Evolutionary conservation across 2,329 filamentous ascomycete species (phyloP), one percentile per base, ranked within the genome.

Genomic region (Metarhizium brunneum): DNA sequence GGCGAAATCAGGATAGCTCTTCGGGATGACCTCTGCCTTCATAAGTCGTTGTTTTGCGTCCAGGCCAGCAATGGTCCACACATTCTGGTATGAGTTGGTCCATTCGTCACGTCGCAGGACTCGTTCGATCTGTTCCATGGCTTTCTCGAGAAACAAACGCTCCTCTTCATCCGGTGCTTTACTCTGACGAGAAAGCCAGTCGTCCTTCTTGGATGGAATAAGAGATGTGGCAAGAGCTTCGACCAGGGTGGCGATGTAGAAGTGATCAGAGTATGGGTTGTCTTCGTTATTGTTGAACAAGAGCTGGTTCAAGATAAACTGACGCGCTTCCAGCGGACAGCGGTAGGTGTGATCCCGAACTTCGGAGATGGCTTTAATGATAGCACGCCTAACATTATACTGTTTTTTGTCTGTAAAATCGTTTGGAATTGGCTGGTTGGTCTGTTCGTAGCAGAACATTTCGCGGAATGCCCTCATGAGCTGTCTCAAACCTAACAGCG

Each of bases 201-300:
- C 73, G 38, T 76, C 71, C 63, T 72, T 66, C 57, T 76, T 71
- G 45, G 70, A 68, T 0, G 78, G 76, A 51, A 86, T 76, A 30
- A 85, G 72, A n/a, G 80, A 83, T 0, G 76, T 77, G 1, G 83
- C 78, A 30, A 86, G 69, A 0, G 80, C 77, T 47, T 78, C 75
- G 8, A 99, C 87, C 29, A 99, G 77, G 25, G 81, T 87, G 7
- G 90, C 85, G 54, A 99, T 83, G 66, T 96, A 99, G 64, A 89
- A 85, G 59, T 92, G 87, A 65, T 99, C 95, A 5, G 92, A 96
- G 66, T 84, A 95, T 52, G 86, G 73, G 63, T 99, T 99, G 58
- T 88, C 87, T 2, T 88, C 86, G 66, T 99, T 99, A 71, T 99
- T 92, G 66, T 99, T 99, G 73, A 91, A 92, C 51, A 88, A 86